Conservation (phyloP, 2,329 filamentous ascomycete species). For the Fusarium nodosum region DNA sequence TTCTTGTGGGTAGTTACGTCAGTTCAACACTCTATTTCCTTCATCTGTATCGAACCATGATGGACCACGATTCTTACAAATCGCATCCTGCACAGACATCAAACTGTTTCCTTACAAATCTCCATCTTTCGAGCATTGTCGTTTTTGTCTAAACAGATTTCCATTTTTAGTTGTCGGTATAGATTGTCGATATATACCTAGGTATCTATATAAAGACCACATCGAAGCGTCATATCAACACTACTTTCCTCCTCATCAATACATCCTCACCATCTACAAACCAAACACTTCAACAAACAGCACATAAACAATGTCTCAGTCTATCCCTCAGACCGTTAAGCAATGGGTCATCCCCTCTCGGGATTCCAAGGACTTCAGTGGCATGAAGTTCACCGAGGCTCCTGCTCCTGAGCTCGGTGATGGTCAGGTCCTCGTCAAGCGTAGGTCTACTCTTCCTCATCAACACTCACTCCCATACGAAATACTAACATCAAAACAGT, state of each 20-base stretch:
- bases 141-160: not conserved
- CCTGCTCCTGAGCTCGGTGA: slow-evolving; percentile 74
- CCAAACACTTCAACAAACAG: not conserved
- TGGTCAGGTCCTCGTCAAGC: slow-evolving; percentile 78
- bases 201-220: slow-evolving; percentile 31
- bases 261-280: not conserved
- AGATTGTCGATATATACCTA: not conserved
- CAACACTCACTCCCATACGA: not conserved
- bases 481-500: slow-evolving; percentile 52
- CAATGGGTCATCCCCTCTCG: slow-evolving; percentile 66
- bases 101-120: slow-evolving; percentile 23
- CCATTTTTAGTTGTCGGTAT: not conserved
- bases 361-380: slow-evolving; percentile 67
- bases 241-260: not conserved
- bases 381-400: slow-evolving; percentile 67
- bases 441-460: slow-evolving; percentile 41
- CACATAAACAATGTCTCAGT: slow-evolving; percentile 43
- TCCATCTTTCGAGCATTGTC: slow-evolving; percentile 12
- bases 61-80: slow-evolving; percentile 30
- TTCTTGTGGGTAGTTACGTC: slow-evolving; percentile 27
- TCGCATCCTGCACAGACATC: slow-evolving; percentile 25
- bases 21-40: slow-evolving; percentile 11
- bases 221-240: not conserved
- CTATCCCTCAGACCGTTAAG: slow-evolving; percentile 61
- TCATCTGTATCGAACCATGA: not conserved